Conservation (phyloP, 1,139 yeast genomes). For the Zhuliangozyma blackwelliae region DNA sequence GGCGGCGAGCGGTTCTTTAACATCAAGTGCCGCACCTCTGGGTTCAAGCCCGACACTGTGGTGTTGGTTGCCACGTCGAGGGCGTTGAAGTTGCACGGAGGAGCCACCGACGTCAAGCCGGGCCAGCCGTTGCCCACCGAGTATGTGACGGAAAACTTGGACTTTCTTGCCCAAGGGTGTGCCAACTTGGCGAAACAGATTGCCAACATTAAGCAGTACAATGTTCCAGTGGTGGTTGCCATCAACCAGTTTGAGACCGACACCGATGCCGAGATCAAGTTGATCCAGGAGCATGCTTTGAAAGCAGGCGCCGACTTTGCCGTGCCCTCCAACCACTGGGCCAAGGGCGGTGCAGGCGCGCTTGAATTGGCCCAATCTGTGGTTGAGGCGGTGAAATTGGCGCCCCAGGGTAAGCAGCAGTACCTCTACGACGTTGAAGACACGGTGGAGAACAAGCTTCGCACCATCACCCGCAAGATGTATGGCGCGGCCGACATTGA, state of each 20-base stretch:
- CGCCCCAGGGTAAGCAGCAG: conserved; percentile 37
- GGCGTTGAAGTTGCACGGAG: conserved; percentile 79
- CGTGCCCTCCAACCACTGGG: conserved; percentile 76
- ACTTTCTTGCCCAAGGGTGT: conserved; percentile 59
- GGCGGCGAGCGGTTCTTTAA: conserved; percentile 84
- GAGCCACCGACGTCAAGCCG: conserved; percentile 80
- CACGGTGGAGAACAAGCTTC: conserved; percentile 59
- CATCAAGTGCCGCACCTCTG: conserved; percentile 75
- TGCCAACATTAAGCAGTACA: conserved; percentile 62
- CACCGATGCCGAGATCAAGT: conserved; percentile 59
- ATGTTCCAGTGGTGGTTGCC: conserved; percentile 77
- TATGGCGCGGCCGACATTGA: conserved; percentile 72
- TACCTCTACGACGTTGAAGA: conserved; percentile 60
- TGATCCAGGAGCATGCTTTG: conserved; percentile 58
- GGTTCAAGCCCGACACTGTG: conserved; percentile 66
- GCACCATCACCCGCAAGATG: conserved; percentile 65
- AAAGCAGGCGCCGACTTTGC: conserved; percentile 76
- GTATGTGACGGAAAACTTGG: conserved; percentile 64
- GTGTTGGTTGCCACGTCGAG: conserved; percentile 77
- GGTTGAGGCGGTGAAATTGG: conserved; percentile 48
- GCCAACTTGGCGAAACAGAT: conserved; percentile 75
- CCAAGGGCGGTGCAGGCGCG: conserved; percentile 76
- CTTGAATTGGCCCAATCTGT: conserved; percentile 66
- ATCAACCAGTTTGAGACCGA: conserved; percentile 73
- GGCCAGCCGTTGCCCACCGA: conserved; percentile 71